Conservation (phyloP, 495 filamentous ascomycete species). For the Evernia prunastri region DNA sequence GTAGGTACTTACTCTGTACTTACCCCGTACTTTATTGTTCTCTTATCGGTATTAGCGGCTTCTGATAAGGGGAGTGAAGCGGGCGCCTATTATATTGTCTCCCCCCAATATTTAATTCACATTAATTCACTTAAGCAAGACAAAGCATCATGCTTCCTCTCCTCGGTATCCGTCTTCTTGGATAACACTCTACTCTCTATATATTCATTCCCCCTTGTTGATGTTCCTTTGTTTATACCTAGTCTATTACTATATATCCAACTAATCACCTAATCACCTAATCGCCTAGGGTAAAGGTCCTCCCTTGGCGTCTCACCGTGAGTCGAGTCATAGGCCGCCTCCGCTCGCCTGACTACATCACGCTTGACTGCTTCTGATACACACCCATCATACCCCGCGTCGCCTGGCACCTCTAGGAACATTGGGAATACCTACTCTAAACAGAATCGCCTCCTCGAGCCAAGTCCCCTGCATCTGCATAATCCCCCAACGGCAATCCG, state of each 20-base stretch:
- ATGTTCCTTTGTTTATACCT: not conserved
- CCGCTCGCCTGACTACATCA: slow-evolving; percentile 19
- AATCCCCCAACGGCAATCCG: slow-evolving; percentile 6
- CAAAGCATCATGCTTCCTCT: not conserved
- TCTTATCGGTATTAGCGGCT: slow-evolving; percentile 3
- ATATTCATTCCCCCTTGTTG: not conserved
- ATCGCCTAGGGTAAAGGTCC: slow-evolving; percentile 4
- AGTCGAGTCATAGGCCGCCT: slow-evolving; percentile 14
- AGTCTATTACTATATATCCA: not conserved
- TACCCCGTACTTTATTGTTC: too few relatives aligned
- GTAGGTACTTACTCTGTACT: too few relatives aligned
- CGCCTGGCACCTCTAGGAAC: not conserved
- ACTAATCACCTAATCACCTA: slow-evolving; percentile 13
- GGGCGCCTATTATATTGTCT: not conserved
- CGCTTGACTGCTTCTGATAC: slow-evolving; percentile 16
- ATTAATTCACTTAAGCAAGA: not conserved
- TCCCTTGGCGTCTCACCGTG: not conserved
- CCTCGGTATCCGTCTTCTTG: not conserved
- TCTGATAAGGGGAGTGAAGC: not conserved
- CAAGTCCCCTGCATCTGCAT: slow-evolving; percentile 4
- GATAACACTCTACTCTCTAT: not conserved
- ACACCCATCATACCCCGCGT: slow-evolving; percentile 15
- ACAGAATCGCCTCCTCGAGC: not conserved
- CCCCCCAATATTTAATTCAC: too few relatives aligned
- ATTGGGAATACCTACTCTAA: not conserved